Base-by-base conservation (phyloP, 257 asterid genomes). In the Forsythia suspensa region DNA sequence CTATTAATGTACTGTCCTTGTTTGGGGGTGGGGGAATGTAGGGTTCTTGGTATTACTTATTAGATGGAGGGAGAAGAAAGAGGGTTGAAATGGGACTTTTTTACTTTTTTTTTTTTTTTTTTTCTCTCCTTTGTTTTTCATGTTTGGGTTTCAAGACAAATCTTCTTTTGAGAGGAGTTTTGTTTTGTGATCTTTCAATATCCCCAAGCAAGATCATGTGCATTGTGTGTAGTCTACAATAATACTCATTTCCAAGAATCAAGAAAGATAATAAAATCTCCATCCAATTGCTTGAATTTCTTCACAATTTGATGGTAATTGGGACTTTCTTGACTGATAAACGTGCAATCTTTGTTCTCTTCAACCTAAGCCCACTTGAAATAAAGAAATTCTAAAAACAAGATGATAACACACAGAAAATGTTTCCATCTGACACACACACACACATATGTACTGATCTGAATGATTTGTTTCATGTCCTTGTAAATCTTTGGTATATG, bases 151-250 rank as follows among this genome's bases (percentile, higher is more conserved):
- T 84, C 77, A 78, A 75, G 37, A 77, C 76, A 44, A 71, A 79
- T 81, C 74, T 81, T 82, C 76, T 85, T 85, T 86, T 83, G 82
- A 70, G 87, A 81, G 80, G 85, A 83, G 81, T 48, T 48, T 29
- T 69, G 76, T 12, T 70, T 76, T 80, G 86, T 76, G 83, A 87
- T 85, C 81, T 87, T 85, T 85, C 87, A 82, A 83, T 75, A 87
- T 83, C 89, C 86, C 87, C 80, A 87, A 88, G 87, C 89, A 94
- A 85, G 85, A 84, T 75, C 88, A 84, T 78, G 90, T 84, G 86
- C 69, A 61, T 61, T 86, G 70, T 75, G 48, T 71, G 82, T 80
- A 78, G 80, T 48, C 20, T 52, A 71, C 63, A 77, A 71, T 71
- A 20, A 61, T 78, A 78, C 73, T 70, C 59, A 57, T 70, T 70